A percentile compares a stretch with the other conserved stretches of the same genome.
Evolutionary conservation across 768 basidiomycete species (phyloP).

Genomic region (Hebeloma cylindrosporum): DNA sequence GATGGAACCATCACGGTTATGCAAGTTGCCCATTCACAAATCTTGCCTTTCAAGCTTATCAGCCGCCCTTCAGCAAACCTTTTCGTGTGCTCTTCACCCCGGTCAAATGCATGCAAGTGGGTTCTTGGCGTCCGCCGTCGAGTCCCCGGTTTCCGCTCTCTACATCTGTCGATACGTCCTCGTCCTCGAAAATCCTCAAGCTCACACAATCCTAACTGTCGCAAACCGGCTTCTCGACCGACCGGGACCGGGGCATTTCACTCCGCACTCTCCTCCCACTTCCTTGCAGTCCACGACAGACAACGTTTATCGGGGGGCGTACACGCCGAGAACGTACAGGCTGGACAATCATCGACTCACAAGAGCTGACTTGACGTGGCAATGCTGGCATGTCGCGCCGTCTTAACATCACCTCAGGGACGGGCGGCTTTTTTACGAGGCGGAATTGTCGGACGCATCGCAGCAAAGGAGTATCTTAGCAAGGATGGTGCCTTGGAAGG

Average conservation of each 20-base stretch:
- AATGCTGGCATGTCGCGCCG: neutral
- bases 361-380: constrained; percentile 1
- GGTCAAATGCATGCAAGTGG: constrained; percentile 1
- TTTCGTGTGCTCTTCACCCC: constrained; percentile 7
- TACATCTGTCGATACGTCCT: constrained; percentile 10
- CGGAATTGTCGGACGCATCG: constrained; percentile 14
- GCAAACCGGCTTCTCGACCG: constrained; percentile 2
- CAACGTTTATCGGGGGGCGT: neutral
- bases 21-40: too few species aligned
- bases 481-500: constrained; percentile 9
- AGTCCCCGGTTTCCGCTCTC: constrained; percentile 4
- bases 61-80: constrained; percentile 2
- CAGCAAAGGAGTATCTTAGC: constrained; percentile 9
- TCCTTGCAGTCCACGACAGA: neutral
- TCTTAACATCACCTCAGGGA: constrained; percentile 5
- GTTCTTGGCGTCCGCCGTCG: constrained; percentile 6
- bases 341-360: constrained; percentile 1
- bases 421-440: constrained; percentile 14
- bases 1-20: too few species aligned
- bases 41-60: constrained; percentile 3
- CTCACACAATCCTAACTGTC: constrained; percentile 3
- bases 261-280: constrained; percentile 2
- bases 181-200: constrained; percentile 1
- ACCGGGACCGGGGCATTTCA: neutral
- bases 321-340: neutral